Evolutionary conservation across 768 basidiomycete species (phyloP), one percentile per base, ranked within the genome.

Genomic region (Boletus rex-veris): DNA sequence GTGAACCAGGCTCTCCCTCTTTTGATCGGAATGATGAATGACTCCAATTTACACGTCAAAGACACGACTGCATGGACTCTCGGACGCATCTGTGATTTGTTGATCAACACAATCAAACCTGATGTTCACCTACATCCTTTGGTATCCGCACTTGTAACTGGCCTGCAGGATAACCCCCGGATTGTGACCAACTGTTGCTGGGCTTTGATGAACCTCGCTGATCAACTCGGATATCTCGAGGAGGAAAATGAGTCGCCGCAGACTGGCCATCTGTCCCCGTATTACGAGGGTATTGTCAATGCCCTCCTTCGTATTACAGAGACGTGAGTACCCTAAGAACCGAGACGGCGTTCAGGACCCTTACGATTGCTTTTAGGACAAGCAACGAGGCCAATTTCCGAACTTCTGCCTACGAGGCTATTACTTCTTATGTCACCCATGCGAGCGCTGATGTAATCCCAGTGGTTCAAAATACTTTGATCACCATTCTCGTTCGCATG

Each of bases 11-110:
- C 97, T 1, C 79, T 99, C 12, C 92, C 92, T 6, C 85, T 95
- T 38, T 80, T 99, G 45, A 93, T 98, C 66, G 85, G 86, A 61
- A 96, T 97, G 94, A 96, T 98, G 92, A 78, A 75, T 44, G 97
- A 98, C 67, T 64, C 77, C 35, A 85, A 94, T 58, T 43, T 82
- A 3, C 89, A 92, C 55, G 96, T 99, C 61, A 92, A 95, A 72
- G 97, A 98, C 69, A 96, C 94, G 2, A 92, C 92, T 26, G 95
- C 97, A 3, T 99, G 96, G 96, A 98, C 97, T 2, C 79, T 99
- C 14, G 95, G 95, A 18, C 80, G 93, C 38, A 96, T 99, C 59
- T 96, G 93, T 66, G 97, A 98, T 64, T 73, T 92, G 52, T 77
- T 98, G 60, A 84, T 95, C 61, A 73, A 80, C 45, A 83, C 86